Base-by-base conservation (phyloP, 768 basidiomycete genomes). In the Mycena crocata region DNA sequence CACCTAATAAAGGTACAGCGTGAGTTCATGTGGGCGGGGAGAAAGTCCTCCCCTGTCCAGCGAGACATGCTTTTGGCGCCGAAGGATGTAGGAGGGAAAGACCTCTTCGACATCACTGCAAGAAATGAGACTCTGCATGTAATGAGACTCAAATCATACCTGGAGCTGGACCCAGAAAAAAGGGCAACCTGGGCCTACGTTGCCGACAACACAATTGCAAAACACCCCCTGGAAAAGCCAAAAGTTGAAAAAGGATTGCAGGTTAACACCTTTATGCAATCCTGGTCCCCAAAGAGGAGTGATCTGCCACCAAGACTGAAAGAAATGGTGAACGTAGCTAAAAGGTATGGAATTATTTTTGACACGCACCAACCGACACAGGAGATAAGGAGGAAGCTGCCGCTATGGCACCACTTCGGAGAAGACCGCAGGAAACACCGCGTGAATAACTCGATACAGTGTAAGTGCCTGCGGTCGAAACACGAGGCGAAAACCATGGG, bases 321-420 rank as follows among this genome's bases (percentile, higher is more conserved):
- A 54, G 62, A 58, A 2, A 67, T 78, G 55, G 7, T 77, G 0
- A 66, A 60, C 35, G 51, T 57, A 13, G 78, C 74, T 4, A 63
- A 60, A 39, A 75, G 76, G 55, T 69, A 71, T 21, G 57, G 67
- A 0, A 15, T 76, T 0, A 21, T 50, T 0, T 57, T 74, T 4
- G 71, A 76, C n/a, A 64, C 71, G 2, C 28, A 56, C 13, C 56
- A 39, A 0, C 67, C 73, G 24, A 39, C 63, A 1, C 34, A 51
- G 32, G 51, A 72, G 0, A 50, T 72, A 2, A 63, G 58, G 24
- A 15, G 50, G 13, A 4, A 63, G 17, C 72, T 74, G 60, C 78
- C 81, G 23, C 74, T 80, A 1, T 82, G 78, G 79, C 71, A 75
- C 60, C 81, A 82, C 61, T 57, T 30, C 2, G 71, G 69, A 4